Percentiles rank a stretch among this genome's conserved stretches.
Conservation (phyloP, 805 yeast species). For the Zygotorulaspora chibaensis region DNA sequence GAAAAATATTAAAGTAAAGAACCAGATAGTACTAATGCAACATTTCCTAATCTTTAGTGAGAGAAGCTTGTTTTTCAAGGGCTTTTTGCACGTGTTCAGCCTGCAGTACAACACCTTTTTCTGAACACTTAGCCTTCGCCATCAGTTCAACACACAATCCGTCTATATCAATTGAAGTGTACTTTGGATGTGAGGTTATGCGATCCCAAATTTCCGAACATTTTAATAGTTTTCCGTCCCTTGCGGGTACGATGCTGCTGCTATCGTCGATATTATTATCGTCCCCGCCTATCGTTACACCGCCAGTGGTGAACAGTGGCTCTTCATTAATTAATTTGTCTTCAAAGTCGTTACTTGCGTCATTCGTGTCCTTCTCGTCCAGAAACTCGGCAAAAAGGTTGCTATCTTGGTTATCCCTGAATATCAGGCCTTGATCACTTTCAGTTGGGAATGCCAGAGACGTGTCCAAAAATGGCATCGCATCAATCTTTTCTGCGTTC, state of each 20-base stretch:
- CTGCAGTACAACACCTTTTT: constrained; percentile 83
- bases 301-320: constrained; percentile 3
- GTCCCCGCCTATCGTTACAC: constrained; percentile 28
- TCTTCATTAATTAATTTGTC: constrained; percentile 17
- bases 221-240: constrained; percentile 53
- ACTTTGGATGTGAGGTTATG: constrained; percentile 88
- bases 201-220: constrained; percentile 97
- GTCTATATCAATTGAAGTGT: constrained; percentile 89
- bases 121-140: constrained; percentile 91
- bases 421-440: constrained; percentile 14
- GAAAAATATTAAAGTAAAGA: background rate
- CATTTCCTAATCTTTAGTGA: background rate
- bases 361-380: constrained; percentile 14
- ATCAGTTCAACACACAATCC: constrained; percentile 87
- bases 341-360: constrained; percentile 9
- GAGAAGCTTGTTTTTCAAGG: constrained; percentile 18
- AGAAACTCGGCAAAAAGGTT: constrained; percentile 17
- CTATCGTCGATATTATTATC: constrained; percentile 32
- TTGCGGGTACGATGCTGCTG: constrained; percentile 58
- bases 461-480: constrained; percentile 26
- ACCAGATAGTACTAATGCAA: background rate
- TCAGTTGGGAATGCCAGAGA: constrained; percentile 33
- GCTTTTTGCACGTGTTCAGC: constrained; percentile 70
- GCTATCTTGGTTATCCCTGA: constrained; percentile 14
- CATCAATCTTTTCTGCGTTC: background rate